phyloP scores from a whole-genome alignment of 768 basidiomycete species.

The Epithele typhae region DNA sequence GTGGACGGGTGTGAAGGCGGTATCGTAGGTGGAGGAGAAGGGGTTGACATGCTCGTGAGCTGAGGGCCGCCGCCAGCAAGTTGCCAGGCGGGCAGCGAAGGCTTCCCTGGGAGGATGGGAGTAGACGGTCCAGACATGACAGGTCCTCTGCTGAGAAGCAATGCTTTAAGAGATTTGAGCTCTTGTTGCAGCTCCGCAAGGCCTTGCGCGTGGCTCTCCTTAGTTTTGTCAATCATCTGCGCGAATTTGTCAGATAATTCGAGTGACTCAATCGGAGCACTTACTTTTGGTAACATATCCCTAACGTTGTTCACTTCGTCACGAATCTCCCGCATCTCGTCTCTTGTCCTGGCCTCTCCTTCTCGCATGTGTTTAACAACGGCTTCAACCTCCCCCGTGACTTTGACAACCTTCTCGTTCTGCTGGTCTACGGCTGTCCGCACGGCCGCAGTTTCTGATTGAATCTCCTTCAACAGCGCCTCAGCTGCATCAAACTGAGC shows the following conservation, averaged over 20 bases:
- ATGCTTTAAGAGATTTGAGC: constrained; percentile 88
- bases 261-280: no score
- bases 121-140: constrained; percentile 43
- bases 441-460: constrained; percentile 69
- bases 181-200: constrained; percentile 88
- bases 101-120: constrained; percentile 50
- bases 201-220: constrained; percentile 78
- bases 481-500: constrained; percentile 91
- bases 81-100: constrained; percentile 91
- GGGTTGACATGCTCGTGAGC: constrained; percentile 5
- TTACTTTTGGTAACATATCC: constrained; percentile 90
- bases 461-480: constrained; percentile 74
- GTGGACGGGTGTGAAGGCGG: constrained; percentile 8
- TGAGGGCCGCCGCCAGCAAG: constrained; percentile 42
- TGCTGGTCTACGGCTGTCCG: constrained; percentile 74
- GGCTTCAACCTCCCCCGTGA: constrained; percentile 65
- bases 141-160: constrained; percentile 73
- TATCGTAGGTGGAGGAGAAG: constrained; percentile 14
- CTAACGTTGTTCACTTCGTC: constrained; percentile 88
- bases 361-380: constrained; percentile 74
- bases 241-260: no score
- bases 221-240: constrained; percentile 94
- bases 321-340: constrained; percentile 88
- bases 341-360: constrained; percentile 71
- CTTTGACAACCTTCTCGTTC: constrained; percentile 63